phyloP scores from a whole-genome alignment of 352 stramenopile genomes.

The Phytophthora brassicae region DNA sequence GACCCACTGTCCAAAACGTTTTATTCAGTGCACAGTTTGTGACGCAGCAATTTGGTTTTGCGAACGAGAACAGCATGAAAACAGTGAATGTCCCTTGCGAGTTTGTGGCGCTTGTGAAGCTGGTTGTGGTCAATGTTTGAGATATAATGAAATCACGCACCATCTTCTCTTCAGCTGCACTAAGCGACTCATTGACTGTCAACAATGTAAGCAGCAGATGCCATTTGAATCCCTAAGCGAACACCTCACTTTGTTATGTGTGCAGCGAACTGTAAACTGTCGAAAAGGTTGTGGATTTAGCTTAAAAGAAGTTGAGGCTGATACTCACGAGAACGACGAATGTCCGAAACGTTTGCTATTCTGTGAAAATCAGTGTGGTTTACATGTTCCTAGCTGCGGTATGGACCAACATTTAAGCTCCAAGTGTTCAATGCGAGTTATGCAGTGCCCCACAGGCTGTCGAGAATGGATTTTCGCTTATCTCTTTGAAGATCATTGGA shows the following conservation, averaged over 20 bases:
- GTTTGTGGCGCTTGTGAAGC: constrained; percentile 49
- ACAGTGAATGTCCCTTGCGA: constrained; percentile 55
- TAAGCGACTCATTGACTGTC: constrained; percentile 50
- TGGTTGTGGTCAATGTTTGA: constrained; percentile 45
- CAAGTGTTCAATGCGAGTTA: constrained; percentile 57
- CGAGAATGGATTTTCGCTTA: constrained; percentile 60
- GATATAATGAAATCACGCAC: constrained; percentile 53
- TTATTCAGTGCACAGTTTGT: constrained; percentile 61
- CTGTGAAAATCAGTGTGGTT: constrained; percentile 60
- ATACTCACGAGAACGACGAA: constrained; percentile 46
- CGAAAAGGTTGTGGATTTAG: constrained; percentile 50
- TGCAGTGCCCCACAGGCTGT: constrained; percentile 64
- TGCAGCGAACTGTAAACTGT: constrained; percentile 53
- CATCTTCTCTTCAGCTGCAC: constrained; percentile 61
- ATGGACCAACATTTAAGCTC: constrained; percentile 47
- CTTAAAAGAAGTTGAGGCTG: constrained; percentile 43
- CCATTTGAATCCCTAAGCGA: constrained; percentile 35
- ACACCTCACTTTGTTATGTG: constrained; percentile 54
- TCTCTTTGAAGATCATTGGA: constrained; percentile 58
- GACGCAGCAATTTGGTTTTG: constrained; percentile 43
- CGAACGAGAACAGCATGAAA: constrained; percentile 44
- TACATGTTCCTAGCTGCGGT: constrained; percentile 32
- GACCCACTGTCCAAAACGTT: constrained; percentile 53
- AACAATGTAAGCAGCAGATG: constrained; percentile 45
- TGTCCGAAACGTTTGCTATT: constrained; percentile 48